These are phyloP conservation scores for Trichosporon sp. DNA, from an alignment of 1,284 basidiomycete genomes.

Conservation along the genomic window DNA sequence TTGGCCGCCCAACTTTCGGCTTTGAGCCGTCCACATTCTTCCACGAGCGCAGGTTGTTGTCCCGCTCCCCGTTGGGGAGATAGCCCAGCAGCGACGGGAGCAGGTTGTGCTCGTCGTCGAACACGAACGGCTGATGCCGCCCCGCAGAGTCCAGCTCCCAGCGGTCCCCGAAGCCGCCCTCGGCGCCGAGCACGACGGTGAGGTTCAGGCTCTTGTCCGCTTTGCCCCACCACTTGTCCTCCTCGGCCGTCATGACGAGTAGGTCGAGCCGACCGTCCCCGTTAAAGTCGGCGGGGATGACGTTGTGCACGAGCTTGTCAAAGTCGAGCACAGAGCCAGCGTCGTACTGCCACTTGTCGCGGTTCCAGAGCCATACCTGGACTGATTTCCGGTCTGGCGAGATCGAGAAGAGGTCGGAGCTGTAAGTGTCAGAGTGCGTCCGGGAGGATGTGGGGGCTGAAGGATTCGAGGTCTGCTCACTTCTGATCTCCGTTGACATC, in stretches of 20 bases:
- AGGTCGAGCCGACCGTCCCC: constrained; percentile 86
- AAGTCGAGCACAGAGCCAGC: constrained; percentile 52
- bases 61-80: constrained; percentile 27
- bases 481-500: constrained; percentile 95
- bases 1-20: constrained; percentile 12
- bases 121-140: constrained; percentile 66
- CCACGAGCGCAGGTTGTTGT: constrained; percentile 11
- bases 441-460: no score
- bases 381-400: constrained; percentile 66
- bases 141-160: constrained; percentile 28
- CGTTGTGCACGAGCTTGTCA: constrained; percentile 53
- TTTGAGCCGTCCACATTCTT: constrained; percentile 26
- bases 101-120: constrained; percentile 83
- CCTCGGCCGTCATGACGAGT: constrained; percentile 64
- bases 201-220: constrained; percentile 53
- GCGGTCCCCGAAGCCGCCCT: constrained; percentile 55
- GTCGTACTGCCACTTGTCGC: constrained; percentile 55
- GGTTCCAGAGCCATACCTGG: constrained; percentile 74
- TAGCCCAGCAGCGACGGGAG: constrained; percentile 80
- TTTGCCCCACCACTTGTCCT: constrained; percentile 49
- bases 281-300: constrained; percentile 87
- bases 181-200: constrained; percentile 59
- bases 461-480: constrained; percentile 55
- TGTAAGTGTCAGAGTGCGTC: constrained; percentile 41
- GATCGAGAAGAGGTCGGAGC: constrained; percentile 74